phyloP scores from a whole-genome alignment of 331 rosid genomes.

The Spiraea crenata region DNA sequence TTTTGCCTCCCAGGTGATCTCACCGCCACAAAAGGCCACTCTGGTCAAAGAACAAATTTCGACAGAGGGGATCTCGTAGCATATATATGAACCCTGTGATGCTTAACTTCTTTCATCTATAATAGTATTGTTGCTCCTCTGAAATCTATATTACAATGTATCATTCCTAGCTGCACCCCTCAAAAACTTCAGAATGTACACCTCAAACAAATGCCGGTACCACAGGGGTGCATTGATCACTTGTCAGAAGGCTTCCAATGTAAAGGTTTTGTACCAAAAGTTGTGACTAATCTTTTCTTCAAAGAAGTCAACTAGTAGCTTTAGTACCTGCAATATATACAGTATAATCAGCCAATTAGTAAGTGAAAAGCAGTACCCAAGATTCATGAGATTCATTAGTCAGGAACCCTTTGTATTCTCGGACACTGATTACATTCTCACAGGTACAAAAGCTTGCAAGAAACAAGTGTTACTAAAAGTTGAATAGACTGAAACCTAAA shows the following conservation, averaged over 20 bases:
- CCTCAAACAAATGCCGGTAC: background rate
- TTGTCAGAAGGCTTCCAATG: background rate
- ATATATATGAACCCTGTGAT: background rate
- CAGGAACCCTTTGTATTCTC: background rate
- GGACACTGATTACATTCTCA: background rate
- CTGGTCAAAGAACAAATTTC: background rate
- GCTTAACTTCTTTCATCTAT: background rate
- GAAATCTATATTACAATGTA: conserved; percentile 13
- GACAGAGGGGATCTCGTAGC: background rate
- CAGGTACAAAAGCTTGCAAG: background rate
- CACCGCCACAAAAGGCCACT: background rate
- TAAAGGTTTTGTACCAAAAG: background rate
- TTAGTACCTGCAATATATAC: background rate
- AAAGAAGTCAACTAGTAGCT: background rate
- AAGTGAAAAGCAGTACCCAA: background rate
- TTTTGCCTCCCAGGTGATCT: background rate
- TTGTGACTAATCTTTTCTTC: background rate
- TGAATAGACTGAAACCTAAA: background rate
- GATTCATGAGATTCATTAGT: background rate
- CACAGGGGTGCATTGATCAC: background rate
- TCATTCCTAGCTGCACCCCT: background rate
- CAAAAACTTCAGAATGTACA: background rate
- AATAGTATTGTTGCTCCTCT: conserved; percentile 3
- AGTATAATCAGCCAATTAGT: background rate
- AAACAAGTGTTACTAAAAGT: background rate